Percentiles rank a stretch among this genome's conserved stretches.
phyloP scores from a whole-genome alignment of 768 basidiomycete species.

The Obba rivulosa region DNA sequence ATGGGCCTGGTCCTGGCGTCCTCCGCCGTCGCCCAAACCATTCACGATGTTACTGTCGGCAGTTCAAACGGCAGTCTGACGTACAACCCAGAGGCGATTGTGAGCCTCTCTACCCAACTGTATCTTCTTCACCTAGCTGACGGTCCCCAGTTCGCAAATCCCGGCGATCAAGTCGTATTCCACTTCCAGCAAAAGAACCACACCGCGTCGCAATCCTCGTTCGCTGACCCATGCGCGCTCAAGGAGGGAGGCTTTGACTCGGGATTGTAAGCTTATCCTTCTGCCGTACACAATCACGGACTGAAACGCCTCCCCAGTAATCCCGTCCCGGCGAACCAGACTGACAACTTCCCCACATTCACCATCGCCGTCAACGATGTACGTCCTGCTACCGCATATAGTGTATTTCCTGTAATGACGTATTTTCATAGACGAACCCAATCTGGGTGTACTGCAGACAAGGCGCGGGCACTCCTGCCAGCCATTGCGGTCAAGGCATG shows the following conservation, averaged over 20 bases:
- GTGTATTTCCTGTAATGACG: not conserved
- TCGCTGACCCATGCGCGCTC: constrained; percentile 43
- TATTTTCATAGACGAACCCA: constrained; percentile 40
- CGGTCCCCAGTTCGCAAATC: constrained; percentile 33
- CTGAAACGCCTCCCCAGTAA: constrained; percentile 31
- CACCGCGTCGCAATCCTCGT: constrained; percentile 29
- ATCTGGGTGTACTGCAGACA: constrained; percentile 60
- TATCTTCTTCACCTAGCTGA: not conserved
- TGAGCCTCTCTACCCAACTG: constrained; percentile 19
- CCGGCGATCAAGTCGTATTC: constrained; percentile 58
- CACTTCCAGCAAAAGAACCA: constrained; percentile 53
- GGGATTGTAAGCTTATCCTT: constrained; percentile 43
- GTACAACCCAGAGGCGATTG: constrained; percentile 51
- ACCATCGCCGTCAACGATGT: constrained; percentile 38
- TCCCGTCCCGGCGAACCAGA: constrained; percentile 47
- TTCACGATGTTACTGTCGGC: constrained; percentile 53
- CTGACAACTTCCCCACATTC: constrained; percentile 43
- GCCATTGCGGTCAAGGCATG: constrained; percentile 63
- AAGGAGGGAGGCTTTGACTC: constrained; percentile 50
- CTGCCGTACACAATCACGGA: not conserved
- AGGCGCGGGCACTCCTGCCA: constrained; percentile 40
- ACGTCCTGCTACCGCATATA: constrained; percentile 2
- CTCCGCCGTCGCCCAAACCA: constrained; percentile 39
- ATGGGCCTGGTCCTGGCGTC: constrained; percentile 46
- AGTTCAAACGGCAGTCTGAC: constrained; percentile 34